Conservation (phyloP, 768 basidiomycete genomes). For the Boletus pseudopeckii region DNA sequence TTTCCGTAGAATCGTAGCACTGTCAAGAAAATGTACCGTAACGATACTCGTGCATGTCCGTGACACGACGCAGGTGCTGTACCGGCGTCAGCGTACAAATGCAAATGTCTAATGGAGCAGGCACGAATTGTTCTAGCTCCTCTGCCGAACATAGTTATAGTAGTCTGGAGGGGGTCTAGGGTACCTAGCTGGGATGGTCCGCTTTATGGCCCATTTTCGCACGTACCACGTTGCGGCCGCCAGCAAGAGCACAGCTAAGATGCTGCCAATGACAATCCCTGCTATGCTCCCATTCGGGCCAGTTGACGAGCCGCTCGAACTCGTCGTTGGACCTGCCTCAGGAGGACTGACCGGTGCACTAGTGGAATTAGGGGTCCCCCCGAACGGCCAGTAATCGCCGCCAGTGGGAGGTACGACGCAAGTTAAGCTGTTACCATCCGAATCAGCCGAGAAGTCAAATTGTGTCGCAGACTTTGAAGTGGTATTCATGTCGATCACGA, state of each 20-base stretch:
- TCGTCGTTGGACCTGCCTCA: conserved; percentile 5
- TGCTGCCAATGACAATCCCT: conserved; percentile 51
- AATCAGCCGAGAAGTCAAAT: conserved; percentile 47
- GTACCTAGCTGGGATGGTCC: conserved; percentile 19
- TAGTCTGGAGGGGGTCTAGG: conserved; percentile 22
- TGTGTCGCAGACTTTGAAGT: conserved; percentile 46
- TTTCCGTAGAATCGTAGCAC: not conserved
- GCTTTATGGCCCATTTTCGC: conserved; percentile 45
- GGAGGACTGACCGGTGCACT: conserved; percentile 21
- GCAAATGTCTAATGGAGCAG: not conserved
- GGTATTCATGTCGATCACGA: conserved; percentile 50
- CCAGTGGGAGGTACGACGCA: conserved; percentile 66
- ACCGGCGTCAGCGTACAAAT: not conserved
- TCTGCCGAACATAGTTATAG: conserved; percentile 18
- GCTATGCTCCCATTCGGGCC: conserved; percentile 35
- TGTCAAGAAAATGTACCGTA: not conserved
- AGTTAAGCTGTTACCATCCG: conserved; percentile 55
- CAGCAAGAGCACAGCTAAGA: conserved; percentile 43
- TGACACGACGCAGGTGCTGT: not conserved
- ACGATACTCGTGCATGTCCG: not conserved
- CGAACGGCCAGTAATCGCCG: conserved; percentile 73
- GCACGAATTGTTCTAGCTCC: not conserved
- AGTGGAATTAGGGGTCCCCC: conserved; percentile 41
- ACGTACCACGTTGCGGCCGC: conserved; percentile 44
- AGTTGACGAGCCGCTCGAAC: conserved; percentile 28